Evolutionary conservation across 2,329 filamentous ascomycete species (phyloP), one percentile per base, ranked within the genome.

Genomic region (Albophoma yamanashiensis): DNA sequence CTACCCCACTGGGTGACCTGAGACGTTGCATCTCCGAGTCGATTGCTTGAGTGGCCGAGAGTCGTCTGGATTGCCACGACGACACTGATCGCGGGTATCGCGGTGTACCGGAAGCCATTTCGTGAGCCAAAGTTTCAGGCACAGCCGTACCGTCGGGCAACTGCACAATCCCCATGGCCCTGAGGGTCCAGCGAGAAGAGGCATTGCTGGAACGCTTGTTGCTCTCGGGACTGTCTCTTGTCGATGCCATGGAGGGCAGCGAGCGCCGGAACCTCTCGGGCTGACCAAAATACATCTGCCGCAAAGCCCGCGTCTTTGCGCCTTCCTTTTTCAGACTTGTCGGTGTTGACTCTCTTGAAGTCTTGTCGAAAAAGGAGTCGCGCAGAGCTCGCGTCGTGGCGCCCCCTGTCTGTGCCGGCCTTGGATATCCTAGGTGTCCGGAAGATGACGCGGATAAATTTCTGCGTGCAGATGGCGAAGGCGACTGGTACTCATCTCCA

Each of bases 121-220:
- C 76, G 42, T 75, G 65, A 15, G 78, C 79, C 47, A 84, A 71
- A 3, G 75, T 74, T 62, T 84, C 81, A 7, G 81, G 81, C 3
- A 82, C 65, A 62, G 79, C 81, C 56, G 79, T 76, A n/a, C 81
- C 76, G 62, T 84, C 77, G 5, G 78, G 75, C 75, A 82, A 77
- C 62, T 77, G 78, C 3, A 82, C 78, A 22, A 83, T 74, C 12
- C 77, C 78, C 77, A 79, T 79, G 50, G 77, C 77, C 58, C 79
- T 79, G 60, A 80, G 70, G 6, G 73, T 70, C 78, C 78, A 80
- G 45, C 75, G 71, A 58, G 76, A 75, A 8, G 76, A 78, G 8
- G 73, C 74, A 57, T 69, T 75, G 65, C 74, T 77, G 3, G 67
- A 59, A 12, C 70, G 67, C 43, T 65, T 66, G 3, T 64, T 60